Evolutionary conservation across 768 basidiomycete species (phyloP).

Genomic region (Hygrophorus russula): DNA sequence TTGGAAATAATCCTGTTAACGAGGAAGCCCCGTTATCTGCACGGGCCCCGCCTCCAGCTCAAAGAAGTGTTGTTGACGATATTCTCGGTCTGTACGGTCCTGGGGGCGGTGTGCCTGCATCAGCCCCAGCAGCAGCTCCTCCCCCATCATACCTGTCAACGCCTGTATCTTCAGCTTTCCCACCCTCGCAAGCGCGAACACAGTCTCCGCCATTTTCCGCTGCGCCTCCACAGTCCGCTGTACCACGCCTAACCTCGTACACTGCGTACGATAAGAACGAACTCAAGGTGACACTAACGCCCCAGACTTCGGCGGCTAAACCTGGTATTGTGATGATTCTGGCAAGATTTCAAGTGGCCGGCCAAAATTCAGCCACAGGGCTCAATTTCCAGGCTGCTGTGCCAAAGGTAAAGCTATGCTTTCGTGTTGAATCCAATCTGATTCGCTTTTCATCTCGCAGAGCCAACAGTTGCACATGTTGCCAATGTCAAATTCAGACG

Average conservation of each 20-base stretch:
- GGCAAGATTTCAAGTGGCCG: conserved; percentile 73
- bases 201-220: neutral
- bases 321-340: conserved; percentile 89
- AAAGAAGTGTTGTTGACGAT: conserved; percentile 67
- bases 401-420: conserved; percentile 54
- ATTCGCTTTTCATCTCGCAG: conserved; percentile 27
- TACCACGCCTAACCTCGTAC: conserved; percentile 51
- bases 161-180: conserved; percentile 22
- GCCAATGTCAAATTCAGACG: conserved; percentile 83
- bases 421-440: conserved; percentile 1
- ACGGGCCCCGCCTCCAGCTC: conserved; percentile 31
- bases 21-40: conserved; percentile 16
- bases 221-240: conserved; percentile 17
- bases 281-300: conserved; percentile 81
- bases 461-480: conserved; percentile 97
- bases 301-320: conserved; percentile 66
- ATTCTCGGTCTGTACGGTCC: conserved; percentile 83
- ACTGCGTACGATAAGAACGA: conserved; percentile 89
- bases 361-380: conserved; percentile 37
- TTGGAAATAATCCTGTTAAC: conserved; percentile 40
- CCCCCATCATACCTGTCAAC: conserved; percentile 11
- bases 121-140: conserved; percentile 20
- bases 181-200: conserved; percentile 13
- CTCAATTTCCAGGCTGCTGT: conserved; percentile 97
- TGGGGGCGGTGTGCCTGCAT: conserved; percentile 23